phyloP scores from a whole-genome alignment of 805 yeast species.

The Cyberlindnera mississippiensis region DNA sequence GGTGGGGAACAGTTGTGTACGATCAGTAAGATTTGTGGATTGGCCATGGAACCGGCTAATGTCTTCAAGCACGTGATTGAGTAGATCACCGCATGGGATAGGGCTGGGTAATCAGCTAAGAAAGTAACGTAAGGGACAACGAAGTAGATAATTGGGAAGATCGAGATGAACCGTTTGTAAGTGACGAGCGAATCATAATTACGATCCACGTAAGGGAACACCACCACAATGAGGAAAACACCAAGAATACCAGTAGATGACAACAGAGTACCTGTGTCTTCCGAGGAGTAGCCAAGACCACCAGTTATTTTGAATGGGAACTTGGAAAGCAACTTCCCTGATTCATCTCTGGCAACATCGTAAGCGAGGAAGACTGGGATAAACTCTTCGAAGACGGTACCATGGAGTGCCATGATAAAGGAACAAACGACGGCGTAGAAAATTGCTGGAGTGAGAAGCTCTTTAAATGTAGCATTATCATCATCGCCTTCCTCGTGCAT shows the following conservation, averaged over 20 bases:
- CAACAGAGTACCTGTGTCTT: conserved; percentile 46
- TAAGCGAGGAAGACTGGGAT: conserved; percentile 51
- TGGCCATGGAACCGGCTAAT: conserved; percentile 42
- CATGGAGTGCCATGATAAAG: conserved; percentile 44
- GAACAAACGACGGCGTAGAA: conserved; percentile 35
- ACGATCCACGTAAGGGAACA: conserved; percentile 51
- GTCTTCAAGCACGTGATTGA: conserved; percentile 33
- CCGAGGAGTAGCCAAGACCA: conserved; percentile 46
- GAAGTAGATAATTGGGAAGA: conserved; percentile 44
- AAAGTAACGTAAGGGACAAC: conserved; percentile 46
- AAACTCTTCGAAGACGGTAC: conserved; percentile 48
- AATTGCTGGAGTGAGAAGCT: conserved; percentile 29
- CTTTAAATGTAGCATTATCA: conserved; percentile 20
- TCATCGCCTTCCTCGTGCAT: conserved; percentile 30
- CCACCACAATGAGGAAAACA: conserved; percentile 42
- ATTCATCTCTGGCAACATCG: conserved; percentile 26
- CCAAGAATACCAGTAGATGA: conserved; percentile 54
- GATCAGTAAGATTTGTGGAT: conserved; percentile 50
- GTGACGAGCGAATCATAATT: conserved; percentile 41
- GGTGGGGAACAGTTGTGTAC: conserved; percentile 52
- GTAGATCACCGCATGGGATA: conserved; percentile 17
- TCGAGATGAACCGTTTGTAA: conserved; percentile 36
- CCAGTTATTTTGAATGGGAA: conserved; percentile 50
- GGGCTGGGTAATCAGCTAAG: conserved; percentile 28
- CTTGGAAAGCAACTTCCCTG: conserved; percentile 27